Conservation (phyloP, 2,329 filamentous ascomycete species). For the Lecanicillium sp. region DNA sequence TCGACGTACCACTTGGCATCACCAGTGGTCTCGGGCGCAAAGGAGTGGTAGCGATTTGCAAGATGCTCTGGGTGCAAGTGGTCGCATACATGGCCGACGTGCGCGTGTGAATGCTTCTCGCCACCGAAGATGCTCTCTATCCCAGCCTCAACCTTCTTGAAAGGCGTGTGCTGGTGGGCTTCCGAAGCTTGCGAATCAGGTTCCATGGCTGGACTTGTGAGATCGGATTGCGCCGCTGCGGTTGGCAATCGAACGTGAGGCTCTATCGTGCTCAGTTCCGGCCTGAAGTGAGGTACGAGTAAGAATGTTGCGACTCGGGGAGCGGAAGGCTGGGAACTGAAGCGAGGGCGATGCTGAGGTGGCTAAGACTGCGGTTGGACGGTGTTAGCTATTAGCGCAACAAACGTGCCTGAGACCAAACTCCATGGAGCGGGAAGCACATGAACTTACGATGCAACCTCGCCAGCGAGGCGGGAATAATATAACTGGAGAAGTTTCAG, state of each 20-base stretch:
- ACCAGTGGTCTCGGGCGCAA: conserved; percentile 66
- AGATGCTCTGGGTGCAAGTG: conserved; percentile 37
- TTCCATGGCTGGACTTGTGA: conserved; percentile 6
- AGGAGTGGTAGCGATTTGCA: conserved; percentile 56
- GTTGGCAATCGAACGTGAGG: too few relatives aligned
- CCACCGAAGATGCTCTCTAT: conserved; percentile 34
- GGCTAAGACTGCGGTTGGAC: too few relatives aligned
- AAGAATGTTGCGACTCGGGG: not conserved
- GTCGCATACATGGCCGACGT: conserved; percentile 35
- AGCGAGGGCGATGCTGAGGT: too few relatives aligned
- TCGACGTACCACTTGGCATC: conserved; percentile 87
- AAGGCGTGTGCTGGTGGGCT: conserved; percentile 3
- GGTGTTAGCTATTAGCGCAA: not conserved
- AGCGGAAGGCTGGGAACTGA: conserved; percentile 1
- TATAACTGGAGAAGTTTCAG: too few relatives aligned
- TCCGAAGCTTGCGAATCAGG: conserved; percentile 6
- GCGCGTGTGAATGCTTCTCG: conserved; percentile 40
- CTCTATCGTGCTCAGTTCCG: too few relatives aligned
- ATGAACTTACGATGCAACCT: conserved; percentile 4
- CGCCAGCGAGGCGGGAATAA: not conserved
- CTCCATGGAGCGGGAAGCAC: not conserved
- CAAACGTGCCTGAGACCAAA: not conserved
- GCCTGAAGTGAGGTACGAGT: too few relatives aligned
- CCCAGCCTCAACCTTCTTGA: conserved; percentile 37
- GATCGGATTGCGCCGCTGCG: too few relatives aligned